These are phyloP conservation scores for Spathaspora passalidarum DNA, from an alignment of 805 yeast species.

Conservation along the genomic window DNA sequence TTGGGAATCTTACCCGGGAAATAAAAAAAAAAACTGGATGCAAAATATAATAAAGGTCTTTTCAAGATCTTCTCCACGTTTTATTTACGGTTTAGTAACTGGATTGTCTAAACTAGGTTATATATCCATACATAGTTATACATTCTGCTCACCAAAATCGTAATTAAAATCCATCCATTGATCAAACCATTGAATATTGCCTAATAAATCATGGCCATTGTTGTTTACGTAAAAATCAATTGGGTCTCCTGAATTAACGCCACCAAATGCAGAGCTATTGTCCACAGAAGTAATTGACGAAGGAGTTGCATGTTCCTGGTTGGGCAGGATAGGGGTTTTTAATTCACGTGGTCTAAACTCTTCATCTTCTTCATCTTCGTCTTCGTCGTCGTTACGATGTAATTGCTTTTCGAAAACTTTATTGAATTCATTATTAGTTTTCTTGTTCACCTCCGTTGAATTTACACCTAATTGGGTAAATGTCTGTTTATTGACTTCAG, in stretches of 20 bases:
- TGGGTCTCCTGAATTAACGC: conserved; percentile 4
- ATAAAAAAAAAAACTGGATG: background rate
- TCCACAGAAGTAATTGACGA: conserved; percentile 5
- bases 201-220: conserved; percentile 31
- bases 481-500: conserved; percentile 45
- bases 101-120: background rate
- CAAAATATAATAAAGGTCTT: background rate
- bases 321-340: background rate
- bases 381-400: conserved; percentile 11
- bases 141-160: conserved; percentile 5
- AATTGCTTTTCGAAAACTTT: conserved; percentile 17
- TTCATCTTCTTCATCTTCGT: background rate
- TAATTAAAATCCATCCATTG: conserved; percentile 41
- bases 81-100: background rate
- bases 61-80: too few species aligned
- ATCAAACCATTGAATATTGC: conserved; percentile 54
- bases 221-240: conserved; percentile 6
- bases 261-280: conserved; percentile 2
- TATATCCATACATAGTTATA: background rate
- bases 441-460: background rate
- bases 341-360: background rate
- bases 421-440: conserved; percentile 16
- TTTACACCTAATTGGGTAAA: conserved; percentile 46
- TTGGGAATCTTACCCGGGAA: background rate
- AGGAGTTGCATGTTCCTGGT: conserved; percentile 6